phyloP scores from a whole-genome alignment of 2,329 filamentous ascomycete species.

The Monilinia fructigena region DNA sequence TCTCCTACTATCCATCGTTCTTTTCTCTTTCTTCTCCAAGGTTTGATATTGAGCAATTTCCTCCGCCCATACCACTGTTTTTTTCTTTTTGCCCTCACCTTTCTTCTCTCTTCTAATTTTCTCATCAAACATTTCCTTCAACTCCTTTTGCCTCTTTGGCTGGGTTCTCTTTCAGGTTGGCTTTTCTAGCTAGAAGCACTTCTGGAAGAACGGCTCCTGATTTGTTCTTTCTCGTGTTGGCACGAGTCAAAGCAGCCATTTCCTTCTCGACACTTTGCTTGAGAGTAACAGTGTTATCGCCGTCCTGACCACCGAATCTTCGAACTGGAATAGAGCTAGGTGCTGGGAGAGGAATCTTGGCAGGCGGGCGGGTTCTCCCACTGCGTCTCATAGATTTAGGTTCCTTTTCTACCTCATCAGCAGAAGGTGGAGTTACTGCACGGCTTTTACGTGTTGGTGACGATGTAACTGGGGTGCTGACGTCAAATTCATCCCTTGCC shows the following conservation, averaged over 20 bases:
- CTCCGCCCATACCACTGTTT: conserved; percentile 39
- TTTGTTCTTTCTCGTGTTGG: conserved; percentile 50
- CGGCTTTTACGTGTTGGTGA: conserved; percentile 31
- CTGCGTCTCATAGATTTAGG: conserved; percentile 36
- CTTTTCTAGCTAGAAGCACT: conserved; percentile 39
- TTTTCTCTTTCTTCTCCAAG: conserved; percentile 30
- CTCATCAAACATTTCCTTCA: conserved; percentile 41
- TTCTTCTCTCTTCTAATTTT: conserved; percentile 31
- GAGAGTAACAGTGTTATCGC: conserved; percentile 36
- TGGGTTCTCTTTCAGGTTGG: conserved; percentile 44
- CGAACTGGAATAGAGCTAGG: conserved; percentile 40
- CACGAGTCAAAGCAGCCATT: conserved; percentile 44
- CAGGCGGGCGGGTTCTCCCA: conserved; percentile 38
- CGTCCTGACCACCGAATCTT: conserved; percentile 35
- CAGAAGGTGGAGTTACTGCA: conserved; percentile 16
- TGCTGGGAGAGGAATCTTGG: conserved; percentile 33
- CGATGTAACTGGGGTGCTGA: conserved; percentile 26
- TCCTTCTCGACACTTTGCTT: conserved; percentile 45
- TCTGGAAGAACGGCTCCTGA: conserved; percentile 41
- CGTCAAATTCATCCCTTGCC: conserved; percentile 33
- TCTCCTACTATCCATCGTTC: conserved; percentile 29
- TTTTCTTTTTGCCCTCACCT: conserved; percentile 33
- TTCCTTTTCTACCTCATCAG: conserved; percentile 30
- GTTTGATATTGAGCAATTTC: conserved; percentile 38
- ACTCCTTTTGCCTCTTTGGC: conserved; percentile 41